Percentiles rank a stretch among this genome's conserved stretches.
Conservation (phyloP, 2,329 filamentous ascomycete genomes). For the Camillea tinctor region DNA sequence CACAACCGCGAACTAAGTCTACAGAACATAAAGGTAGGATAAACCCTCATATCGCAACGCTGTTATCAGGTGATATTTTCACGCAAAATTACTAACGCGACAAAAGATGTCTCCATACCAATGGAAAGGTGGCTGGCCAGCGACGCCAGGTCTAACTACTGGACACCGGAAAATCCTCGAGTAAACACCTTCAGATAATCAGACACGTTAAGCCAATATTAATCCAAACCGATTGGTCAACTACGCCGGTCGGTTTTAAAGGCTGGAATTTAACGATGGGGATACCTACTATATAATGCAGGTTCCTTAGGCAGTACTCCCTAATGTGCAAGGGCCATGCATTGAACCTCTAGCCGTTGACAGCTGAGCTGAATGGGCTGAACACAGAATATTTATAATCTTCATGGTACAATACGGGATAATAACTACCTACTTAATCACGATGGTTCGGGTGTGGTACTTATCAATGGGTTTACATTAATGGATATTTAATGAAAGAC, state of each 20-base stretch:
- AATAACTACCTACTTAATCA: no score
- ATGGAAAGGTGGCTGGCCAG: background rate
- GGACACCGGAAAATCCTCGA: conserved; percentile 1
- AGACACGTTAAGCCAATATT: background rate
- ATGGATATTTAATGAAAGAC: background rate
- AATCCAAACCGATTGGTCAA: background rate
- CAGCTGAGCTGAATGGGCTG: no score
- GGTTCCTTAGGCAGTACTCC: background rate
- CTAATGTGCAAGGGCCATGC: background rate
- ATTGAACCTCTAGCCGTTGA: no score
- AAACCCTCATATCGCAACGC: background rate
- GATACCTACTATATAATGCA: background rate
- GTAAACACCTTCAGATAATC: background rate
- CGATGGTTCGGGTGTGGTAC: no score
- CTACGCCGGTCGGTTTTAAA: background rate
- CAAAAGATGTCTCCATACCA: background rate
- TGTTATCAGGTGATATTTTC: no score
- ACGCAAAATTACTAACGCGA: background rate
- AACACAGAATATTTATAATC: background rate
- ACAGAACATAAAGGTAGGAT: background rate
- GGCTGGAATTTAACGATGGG: background rate
- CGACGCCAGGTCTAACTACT: background rate
- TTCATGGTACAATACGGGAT: background rate
- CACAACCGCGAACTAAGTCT: background rate
- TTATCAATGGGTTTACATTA: no score